Evolutionary conservation across 2,329 filamentous ascomycete species (phyloP), one percentile per base, ranked within the genome.

Genomic region (Fusarium aywerte): DNA sequence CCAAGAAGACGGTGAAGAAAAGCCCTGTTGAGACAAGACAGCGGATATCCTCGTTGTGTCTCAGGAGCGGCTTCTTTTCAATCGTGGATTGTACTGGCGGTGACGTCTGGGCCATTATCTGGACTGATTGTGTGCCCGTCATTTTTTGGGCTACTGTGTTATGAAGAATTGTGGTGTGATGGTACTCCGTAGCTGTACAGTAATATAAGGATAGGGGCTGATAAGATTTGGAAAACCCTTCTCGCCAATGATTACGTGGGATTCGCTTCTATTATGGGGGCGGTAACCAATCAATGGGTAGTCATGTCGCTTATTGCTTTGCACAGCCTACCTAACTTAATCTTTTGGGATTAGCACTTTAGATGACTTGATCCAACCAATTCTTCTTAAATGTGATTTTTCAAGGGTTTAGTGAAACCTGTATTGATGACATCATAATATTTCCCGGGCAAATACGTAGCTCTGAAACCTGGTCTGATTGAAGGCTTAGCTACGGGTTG

Each of bases 1-100:
- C 20, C 2, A 62, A 9, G 23, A 62, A 62, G 43, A 62, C 58
- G 21, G 43, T 25, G 35, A 62, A 62, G 55, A 62, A 62, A 13
- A 62, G 35, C 13, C 12, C 20, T 2, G 59, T 62, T 18, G 58
- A 42, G 13, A 57, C 36, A 16, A 62, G 31, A n/a, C 59, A 62
- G n/a, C 59, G 58, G 5, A 62, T 29, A 12, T 62, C 59, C 27
- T 62, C 49, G 6, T 32, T 33, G 3, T 62, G 58, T 44, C 59
- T 62, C 36, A 62, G 15, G 1, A 61, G 36, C 16, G 50, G 31
- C 20, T 42, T 59, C 1, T 7, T 47, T 4, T 18, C 16, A 7
- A 23, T 5, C 9, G n/a, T 42, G 13, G 55, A 31, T 21, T 29
- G 55, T 55, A 53, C 39, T 15, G 53, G 18, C 53, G n/a, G 18